Percentiles rank a stretch among this genome's conserved stretches.
Evolutionary conservation across 2,329 filamentous ascomycete species (phyloP).

Genomic region (Fusarium globosum): DNA sequence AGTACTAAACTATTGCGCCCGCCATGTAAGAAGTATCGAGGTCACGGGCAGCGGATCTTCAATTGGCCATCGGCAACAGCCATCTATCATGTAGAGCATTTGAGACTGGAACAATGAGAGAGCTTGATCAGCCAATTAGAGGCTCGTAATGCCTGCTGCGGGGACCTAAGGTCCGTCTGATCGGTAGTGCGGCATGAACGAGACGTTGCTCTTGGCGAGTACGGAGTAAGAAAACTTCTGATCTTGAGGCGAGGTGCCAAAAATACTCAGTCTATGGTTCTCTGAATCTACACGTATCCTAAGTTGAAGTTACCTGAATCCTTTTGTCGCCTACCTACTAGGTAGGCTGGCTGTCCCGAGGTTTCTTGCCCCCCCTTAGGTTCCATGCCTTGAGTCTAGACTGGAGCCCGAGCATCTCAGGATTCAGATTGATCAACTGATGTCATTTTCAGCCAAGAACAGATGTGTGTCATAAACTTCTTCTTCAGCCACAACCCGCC

Average conservation of each 20-base stretch:
- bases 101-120: background rate
- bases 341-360: background rate
- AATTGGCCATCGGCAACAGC: conserved; percentile 3
- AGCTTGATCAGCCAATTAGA: conserved; percentile 14
- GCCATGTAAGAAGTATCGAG: conserved; percentile 2
- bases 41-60: conserved; percentile 27
- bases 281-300: background rate
- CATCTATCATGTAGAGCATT: background rate
- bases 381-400: background rate
- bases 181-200: conserved; percentile 24
- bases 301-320: background rate
- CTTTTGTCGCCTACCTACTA: background rate
- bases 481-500: conserved; percentile 1
- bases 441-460: conserved; percentile 12
- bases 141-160: background rate
- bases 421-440: background rate
- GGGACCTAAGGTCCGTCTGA: background rate
- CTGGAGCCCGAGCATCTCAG: background rate
- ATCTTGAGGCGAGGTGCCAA: background rate
- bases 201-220: background rate
- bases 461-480: background rate
- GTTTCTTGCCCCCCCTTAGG: background rate
- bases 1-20: conserved; percentile 6
- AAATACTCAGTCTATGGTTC: background rate
- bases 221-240: background rate